phyloP scores from a whole-genome alignment of 441 rosid genomes.

The Flueggea neowawraea region DNA sequence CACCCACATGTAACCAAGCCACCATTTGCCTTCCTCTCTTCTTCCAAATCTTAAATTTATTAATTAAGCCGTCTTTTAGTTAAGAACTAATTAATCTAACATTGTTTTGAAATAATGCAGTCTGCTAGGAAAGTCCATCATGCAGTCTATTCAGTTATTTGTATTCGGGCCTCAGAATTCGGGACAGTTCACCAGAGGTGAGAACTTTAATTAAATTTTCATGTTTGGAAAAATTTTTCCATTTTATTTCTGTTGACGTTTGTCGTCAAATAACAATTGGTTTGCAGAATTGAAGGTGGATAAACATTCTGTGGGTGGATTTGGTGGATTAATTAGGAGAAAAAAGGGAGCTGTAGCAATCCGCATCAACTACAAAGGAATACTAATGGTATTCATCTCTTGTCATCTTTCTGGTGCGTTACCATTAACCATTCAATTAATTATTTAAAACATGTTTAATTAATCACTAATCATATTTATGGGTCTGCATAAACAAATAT shows the following conservation, averaged over 20 bases:
- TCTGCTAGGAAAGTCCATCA: slow-evolving; percentile 43
- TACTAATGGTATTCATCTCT: slow-evolving; percentile 57
- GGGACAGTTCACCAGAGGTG: slow-evolving; percentile 39
- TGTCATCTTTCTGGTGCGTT: slow-evolving; percentile 69
- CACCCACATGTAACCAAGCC: slow-evolving; percentile 46
- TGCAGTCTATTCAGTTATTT: slow-evolving; percentile 70
- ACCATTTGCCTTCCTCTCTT: not conserved
- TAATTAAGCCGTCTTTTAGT: not conserved
- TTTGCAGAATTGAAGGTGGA: slow-evolving; percentile 49
- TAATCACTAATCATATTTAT: not conserved
- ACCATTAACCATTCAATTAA: no score
- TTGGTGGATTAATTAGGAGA: slow-evolving; percentile 63
- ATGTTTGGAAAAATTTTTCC: not conserved
- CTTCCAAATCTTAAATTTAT: not conserved
- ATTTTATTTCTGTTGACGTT: not conserved
- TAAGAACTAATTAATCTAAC: not conserved
- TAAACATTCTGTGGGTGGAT: slow-evolving; percentile 55
- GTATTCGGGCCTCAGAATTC: slow-evolving; percentile 58
- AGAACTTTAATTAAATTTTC: not conserved
- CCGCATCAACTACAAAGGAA: slow-evolving; percentile 48
- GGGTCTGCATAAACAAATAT: not conserved
- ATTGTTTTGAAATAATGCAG: slow-evolving; percentile 21
- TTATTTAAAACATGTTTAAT: no score
- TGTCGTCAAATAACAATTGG: not conserved
- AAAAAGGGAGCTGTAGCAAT: slow-evolving; percentile 83